A percentile compares a stretch with the other conserved stretches of the same genome.
Conservation (phyloP, 2,329 filamentous ascomycete genomes). For the Cadophora sp. region DNA sequence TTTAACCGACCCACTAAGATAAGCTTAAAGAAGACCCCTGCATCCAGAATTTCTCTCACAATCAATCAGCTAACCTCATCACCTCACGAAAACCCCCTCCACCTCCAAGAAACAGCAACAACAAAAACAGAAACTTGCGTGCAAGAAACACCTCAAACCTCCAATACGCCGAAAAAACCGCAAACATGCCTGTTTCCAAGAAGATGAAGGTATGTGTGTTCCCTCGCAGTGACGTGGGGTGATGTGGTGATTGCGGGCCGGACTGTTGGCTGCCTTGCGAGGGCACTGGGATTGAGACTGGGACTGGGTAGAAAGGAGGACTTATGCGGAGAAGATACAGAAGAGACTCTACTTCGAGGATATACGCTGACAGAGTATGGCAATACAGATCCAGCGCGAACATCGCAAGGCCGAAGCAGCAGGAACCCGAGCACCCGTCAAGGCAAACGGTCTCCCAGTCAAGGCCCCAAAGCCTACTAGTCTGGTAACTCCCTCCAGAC, state of each 20-base stretch:
- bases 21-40: slow-evolving; percentile 17
- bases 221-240: slow-evolving; percentile 3
- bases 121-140: slow-evolving; percentile 3
- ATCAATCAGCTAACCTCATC: neutral
- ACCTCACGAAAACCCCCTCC: too few relatives aligned
- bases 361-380: slow-evolving; percentile 17
- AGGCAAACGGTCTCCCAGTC: slow-evolving; percentile 61
- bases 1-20: slow-evolving; percentile 14
- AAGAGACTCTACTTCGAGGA: neutral
- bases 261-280: neutral
- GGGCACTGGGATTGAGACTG: neutral
- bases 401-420: slow-evolving; percentile 62
- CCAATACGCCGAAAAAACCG: neutral
- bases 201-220: slow-evolving; percentile 50
- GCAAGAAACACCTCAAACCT: neutral
- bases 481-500: slow-evolving; percentile 48
- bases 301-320: slow-evolving; percentile 7
- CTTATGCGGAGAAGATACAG: neutral
- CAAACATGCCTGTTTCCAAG: slow-evolving; percentile 56
- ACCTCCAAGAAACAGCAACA: neutral
- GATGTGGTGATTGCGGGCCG: neutral
- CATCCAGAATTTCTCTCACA: slow-evolving; percentile 10
- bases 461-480: slow-evolving; percentile 60
- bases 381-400: slow-evolving; percentile 55
- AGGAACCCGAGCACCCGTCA: slow-evolving; percentile 59